A percentile compares a stretch with the other conserved stretches of the same genome.
phyloP scores from a whole-genome alignment of 2,329 filamentous ascomycete species.

The Penicillium sp. region DNA sequence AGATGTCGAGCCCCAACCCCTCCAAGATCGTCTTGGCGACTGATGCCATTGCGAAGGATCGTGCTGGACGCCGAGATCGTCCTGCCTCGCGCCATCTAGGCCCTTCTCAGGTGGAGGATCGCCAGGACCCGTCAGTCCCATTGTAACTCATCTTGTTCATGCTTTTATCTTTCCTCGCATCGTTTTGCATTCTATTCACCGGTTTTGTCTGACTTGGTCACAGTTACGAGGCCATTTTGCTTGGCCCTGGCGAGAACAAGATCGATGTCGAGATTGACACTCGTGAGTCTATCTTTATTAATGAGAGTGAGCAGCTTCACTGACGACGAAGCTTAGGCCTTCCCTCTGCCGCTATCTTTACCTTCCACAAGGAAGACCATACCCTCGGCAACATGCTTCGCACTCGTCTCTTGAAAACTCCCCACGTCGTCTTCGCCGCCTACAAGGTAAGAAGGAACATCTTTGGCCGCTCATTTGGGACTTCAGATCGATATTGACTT shows the following conservation, averaged over 20 bases:
- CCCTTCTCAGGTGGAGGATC: slow-evolving; percentile 9
- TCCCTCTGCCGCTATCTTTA: slow-evolving; percentile 92
- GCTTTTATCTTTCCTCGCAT: neutral
- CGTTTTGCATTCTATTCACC: neutral
- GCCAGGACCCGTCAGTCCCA: slow-evolving; percentile 20
- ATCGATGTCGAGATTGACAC: slow-evolving; percentile 85
- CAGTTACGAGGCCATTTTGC: slow-evolving; percentile 92
- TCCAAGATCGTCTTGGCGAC: slow-evolving; percentile 8
- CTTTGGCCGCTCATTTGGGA: neutral
- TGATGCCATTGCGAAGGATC: slow-evolving; percentile 14
- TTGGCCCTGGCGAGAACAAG: slow-evolving; percentile 87
- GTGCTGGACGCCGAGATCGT: slow-evolving; percentile 11
- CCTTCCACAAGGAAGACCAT: slow-evolving; percentile 95
- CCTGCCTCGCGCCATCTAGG: slow-evolving; percentile 2
- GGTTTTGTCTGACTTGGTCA: slow-evolving; percentile 10
- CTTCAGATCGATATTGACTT: neutral
- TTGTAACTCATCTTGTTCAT: neutral
- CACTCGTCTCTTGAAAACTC: slow-evolving; percentile 78
- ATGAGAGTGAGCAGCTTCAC: neutral
- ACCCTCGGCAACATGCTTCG: slow-evolving; percentile 88
- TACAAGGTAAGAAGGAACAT: slow-evolving; percentile 66
- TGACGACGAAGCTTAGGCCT: slow-evolving; percentile 60
- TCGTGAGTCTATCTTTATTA: slow-evolving; percentile 58
- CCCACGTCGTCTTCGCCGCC: slow-evolving; percentile 82
- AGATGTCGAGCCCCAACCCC: neutral